Base-by-base conservation (phyloP, 2,329 filamentous ascomycete species). In the Pyrenochaeta sp. region DNA sequence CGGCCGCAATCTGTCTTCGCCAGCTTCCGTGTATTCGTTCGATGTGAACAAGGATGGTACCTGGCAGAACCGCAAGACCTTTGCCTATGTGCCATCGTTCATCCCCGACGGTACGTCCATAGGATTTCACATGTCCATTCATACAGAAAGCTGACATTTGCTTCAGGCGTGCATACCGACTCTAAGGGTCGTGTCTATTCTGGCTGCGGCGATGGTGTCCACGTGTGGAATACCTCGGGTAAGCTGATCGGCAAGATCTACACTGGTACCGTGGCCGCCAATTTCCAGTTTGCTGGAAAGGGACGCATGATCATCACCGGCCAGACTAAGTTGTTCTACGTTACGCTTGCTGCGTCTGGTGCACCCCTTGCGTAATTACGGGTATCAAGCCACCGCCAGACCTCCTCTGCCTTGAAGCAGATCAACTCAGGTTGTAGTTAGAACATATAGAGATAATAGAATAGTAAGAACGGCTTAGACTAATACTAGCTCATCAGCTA, bases 101-200 rank as follows among this genome's bases (percentile, higher is more conserved):
- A 56, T 67, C 15, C 64, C 64, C 29, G 64, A 67, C 17, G 64
- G 64, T 58, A 53, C 11, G 53, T 55, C 35, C 27, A 7, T 12
- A 3, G 3, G 20, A n/a, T 9, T 4, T 31, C 20, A 12, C 35
- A 33, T 14, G 7, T 6, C 11, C 39, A 10, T 29, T n/a, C 14
- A 7, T n/a, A 15, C 4, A 39, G 21, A 6, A 27, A 6, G 30
- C 53, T 60, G 37, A 60, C 48, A 33, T 20, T 21, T 12, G 29
- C 17, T 11, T 27, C n/a, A 60, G 60, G 57, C 41, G 54, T 67
- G 4, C 59, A 66, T 46, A 59, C 58, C 20, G 66, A 67, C 30
- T 64, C 62, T 10, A 72, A 80, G 11, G 85, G 85, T 1, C 84
- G 86, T 45, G 78, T 88, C 2, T 87, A 80, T 58, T 73, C 77